Percentiles rank a stretch among this genome's conserved stretches.
Evolutionary conservation across 2,329 filamentous ascomycete species (phyloP).

Genomic region (Exophiala bonariae): DNA sequence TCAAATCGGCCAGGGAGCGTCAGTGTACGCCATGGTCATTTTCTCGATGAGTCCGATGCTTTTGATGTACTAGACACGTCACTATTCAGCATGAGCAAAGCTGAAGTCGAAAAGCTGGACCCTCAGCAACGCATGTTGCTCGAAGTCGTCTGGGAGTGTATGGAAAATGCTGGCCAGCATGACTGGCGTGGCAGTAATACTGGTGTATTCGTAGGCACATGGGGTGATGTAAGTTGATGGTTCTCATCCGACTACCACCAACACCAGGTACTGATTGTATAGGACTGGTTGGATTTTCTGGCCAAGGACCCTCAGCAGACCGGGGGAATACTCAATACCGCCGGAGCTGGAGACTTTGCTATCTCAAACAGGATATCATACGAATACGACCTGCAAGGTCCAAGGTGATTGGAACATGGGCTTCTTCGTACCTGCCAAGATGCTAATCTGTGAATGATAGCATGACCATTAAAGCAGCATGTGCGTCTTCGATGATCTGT

Average conservation of each 20-base stretch:
- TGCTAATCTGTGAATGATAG: too few relatives aligned
- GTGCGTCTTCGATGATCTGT: conserved; percentile 56
- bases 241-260: too few relatives aligned
- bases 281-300: conserved; percentile 30
- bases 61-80: conserved; percentile 6
- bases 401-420: too few relatives aligned
- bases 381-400: conserved; percentile 32
- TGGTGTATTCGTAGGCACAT: conserved; percentile 16
- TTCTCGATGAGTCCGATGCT: conserved; percentile 9
- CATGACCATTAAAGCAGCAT: conserved; percentile 60
- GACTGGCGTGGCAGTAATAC: conserved; percentile 12
- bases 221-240: too few relatives aligned
- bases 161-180: conserved; percentile 12
- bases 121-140: conserved; percentile 17
- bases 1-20: conserved; percentile 12
- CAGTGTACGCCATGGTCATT: conserved; percentile 6
- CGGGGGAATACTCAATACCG: conserved; percentile 11
- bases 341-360: conserved; percentile 25
- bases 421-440: too few relatives aligned
- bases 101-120: conserved; percentile 8
- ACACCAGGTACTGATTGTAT: too few relatives aligned
- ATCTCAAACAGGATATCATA: conserved; percentile 35
- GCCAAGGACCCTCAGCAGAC: conserved; percentile 30
- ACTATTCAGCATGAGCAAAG: conserved; percentile 9
- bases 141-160: conserved; percentile 10